A percentile compares a stretch with the other conserved stretches of the same genome.
Evolutionary conservation across 768 basidiomycete genomes (phyloP).

Genomic region (Ephemerocybe angulata): DNA sequence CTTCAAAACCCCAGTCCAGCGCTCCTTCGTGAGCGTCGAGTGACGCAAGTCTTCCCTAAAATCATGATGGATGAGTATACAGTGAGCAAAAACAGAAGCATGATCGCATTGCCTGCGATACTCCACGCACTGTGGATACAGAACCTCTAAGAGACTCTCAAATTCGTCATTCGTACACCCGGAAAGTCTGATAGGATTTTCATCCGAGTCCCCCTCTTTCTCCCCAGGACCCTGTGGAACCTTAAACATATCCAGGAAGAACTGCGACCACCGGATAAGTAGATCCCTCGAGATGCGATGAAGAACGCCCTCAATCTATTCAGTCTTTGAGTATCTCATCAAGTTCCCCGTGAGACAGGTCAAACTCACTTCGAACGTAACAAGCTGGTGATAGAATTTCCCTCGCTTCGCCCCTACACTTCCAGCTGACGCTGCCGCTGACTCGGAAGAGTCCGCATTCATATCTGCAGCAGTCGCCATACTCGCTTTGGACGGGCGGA

Average conservation of each 20-base stretch:
- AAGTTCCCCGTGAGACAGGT: no score
- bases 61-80: neutral
- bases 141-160: neutral
- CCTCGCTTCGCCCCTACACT: neutral
- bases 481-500: neutral
- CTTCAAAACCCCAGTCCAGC: neutral
- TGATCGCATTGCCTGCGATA: no score
- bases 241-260: neutral
- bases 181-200: conserved; percentile 2
- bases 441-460: neutral
- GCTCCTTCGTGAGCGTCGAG: neutral
- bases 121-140: conserved; percentile 1
- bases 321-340: no score
- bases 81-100: neutral
- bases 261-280: neutral
- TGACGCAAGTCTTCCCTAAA: neutral
- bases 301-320: neutral
- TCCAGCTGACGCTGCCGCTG: neutral
- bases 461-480: neutral
- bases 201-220: neutral
- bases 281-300: neutral
- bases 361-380: no score
- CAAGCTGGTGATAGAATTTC: no score
- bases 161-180: neutral
- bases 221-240: neutral